phyloP scores from a whole-genome alignment of 768 basidiomycete genomes.

The Podaxis rugospora region DNA sequence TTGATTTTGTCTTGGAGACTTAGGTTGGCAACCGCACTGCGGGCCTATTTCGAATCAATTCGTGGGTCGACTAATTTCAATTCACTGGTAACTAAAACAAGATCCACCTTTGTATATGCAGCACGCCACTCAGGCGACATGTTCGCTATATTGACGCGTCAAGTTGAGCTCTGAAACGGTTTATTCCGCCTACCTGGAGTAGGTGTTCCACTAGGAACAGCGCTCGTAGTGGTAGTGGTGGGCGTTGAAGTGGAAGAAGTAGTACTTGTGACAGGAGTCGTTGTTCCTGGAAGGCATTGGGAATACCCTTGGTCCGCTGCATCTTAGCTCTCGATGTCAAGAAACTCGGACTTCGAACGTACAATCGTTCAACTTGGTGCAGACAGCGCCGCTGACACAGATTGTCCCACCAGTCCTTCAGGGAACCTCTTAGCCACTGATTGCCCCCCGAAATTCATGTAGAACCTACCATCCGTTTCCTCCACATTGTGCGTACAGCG shows the following conservation, averaged over 20 bases:
- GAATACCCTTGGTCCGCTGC: conserved; percentile 34
- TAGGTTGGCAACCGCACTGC: conserved; percentile 42
- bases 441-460: background rate
- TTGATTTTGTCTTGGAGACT: conserved; percentile 54
- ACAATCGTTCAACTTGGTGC: conserved; percentile 43
- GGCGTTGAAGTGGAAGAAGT: conserved; percentile 18
- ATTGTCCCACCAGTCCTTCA: conserved; percentile 44
- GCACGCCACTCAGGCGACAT: conserved; percentile 49
- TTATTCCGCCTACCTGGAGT: conserved; percentile 11
- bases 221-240: conserved; percentile 17
- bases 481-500: conserved; percentile 43
- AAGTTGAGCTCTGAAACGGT: background rate
- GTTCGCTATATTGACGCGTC: conserved; percentile 24
- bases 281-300: conserved; percentile 43
- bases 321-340: background rate
- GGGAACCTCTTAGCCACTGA: background rate
- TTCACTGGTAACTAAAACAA: background rate
- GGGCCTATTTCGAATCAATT: conserved; percentile 29
- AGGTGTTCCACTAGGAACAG: conserved; percentile 19
- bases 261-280: conserved; percentile 22
- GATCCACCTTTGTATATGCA: conserved; percentile 45
- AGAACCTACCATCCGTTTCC: conserved; percentile 42
- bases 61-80: background rate
- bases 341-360: conserved; percentile 10
- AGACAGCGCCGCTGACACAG: conserved; percentile 41